These are phyloP conservation scores for Agapanthus africanus DNA, from an alignment of 106 monocot genomes.

Conservation along the genomic window DNA sequence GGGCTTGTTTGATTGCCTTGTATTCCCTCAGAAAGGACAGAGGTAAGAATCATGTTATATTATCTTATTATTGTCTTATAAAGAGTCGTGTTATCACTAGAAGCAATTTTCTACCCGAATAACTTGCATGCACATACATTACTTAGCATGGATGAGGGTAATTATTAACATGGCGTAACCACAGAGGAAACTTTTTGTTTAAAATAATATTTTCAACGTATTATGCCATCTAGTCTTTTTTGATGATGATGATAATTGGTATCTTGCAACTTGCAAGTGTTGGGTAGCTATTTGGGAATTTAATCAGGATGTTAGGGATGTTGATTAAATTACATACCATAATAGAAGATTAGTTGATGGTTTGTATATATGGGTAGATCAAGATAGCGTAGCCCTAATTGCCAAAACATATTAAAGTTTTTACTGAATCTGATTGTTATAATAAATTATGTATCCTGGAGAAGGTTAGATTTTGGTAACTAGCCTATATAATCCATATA, in stretches of 20 bases:
- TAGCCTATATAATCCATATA: background rate
- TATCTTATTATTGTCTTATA: background rate
- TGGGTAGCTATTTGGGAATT: background rate
- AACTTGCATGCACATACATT: background rate
- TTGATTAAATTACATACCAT: background rate
- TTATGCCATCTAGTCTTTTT: background rate
- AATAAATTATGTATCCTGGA: no score
- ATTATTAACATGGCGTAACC: background rate
- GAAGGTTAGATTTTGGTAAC: no score
- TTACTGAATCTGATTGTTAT: background rate
- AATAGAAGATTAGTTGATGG: background rate
- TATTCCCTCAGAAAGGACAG: conserved; percentile 85
- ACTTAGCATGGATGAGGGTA: background rate
- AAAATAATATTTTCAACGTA: background rate
- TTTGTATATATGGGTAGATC: background rate
- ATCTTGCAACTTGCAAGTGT: background rate
- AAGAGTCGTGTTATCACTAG: background rate
- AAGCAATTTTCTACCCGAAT: background rate
- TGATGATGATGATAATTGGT: background rate
- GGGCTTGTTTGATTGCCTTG: conserved; percentile 70
- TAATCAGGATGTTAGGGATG: background rate
- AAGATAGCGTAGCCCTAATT: background rate
- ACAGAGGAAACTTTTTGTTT: background rate
- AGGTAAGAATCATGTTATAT: conserved; percentile 37
- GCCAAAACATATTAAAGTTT: background rate